phyloP scores from a whole-genome alignment of 2,329 filamentous ascomycete species.

The Pseudogymnoascus sp. region DNA sequence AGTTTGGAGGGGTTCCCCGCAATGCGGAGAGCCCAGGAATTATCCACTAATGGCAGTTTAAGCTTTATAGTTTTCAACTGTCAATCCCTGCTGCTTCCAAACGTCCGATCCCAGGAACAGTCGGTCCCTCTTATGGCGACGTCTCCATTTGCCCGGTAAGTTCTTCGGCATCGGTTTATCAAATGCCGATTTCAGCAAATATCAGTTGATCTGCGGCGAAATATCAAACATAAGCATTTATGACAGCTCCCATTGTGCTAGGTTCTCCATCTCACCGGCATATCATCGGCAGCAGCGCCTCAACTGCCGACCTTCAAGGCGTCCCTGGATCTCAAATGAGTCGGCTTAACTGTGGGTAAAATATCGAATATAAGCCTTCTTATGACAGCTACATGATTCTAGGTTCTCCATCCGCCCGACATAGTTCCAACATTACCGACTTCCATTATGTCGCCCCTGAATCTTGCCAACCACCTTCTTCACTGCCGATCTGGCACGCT shows the following conservation, averaged over 20 bases:
- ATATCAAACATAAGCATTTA: not conserved
- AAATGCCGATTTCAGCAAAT: not conserved
- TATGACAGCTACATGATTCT: slow-evolving; percentile 3
- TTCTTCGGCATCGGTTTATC: not conserved
- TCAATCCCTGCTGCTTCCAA: slow-evolving; percentile 4
- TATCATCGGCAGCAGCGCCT: not conserved
- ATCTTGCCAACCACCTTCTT: slow-evolving; percentile 59
- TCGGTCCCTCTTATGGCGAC: not conserved
- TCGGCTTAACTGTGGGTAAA: not conserved
- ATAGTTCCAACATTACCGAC: slow-evolving; percentile 2
- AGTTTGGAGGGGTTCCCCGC: not conserved
- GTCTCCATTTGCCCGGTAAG: not conserved
- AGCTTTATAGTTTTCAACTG: slow-evolving; percentile 6
- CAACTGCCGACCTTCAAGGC: not conserved
- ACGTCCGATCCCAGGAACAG: not conserved
- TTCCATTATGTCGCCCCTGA: slow-evolving; percentile 1
- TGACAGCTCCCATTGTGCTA: not conserved
- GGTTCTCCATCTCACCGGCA: not conserved
- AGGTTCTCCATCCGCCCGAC: slow-evolving; percentile 1
- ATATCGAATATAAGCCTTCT: slow-evolving; percentile 6
- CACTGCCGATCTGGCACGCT: slow-evolving; percentile 72
- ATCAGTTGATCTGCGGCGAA: not conserved
- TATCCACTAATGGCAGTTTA: slow-evolving; percentile 7
- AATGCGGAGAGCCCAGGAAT: not conserved
- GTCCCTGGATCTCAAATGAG: not conserved